Base-by-base conservation (phyloP, 2,329 filamentous ascomycete genomes). In the Trichoderma afroharzianum region DNA sequence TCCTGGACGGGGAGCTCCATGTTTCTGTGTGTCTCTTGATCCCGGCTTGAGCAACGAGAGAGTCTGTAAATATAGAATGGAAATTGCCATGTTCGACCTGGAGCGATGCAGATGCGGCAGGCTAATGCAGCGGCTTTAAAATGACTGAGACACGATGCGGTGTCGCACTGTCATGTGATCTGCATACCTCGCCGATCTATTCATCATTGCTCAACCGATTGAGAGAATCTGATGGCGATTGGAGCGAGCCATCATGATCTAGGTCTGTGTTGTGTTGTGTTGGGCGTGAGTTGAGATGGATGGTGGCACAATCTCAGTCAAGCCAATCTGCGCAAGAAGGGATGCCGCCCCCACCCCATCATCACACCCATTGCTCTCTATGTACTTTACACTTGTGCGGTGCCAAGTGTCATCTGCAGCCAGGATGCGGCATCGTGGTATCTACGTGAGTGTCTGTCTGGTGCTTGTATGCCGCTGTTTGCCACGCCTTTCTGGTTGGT, bases 141-240 rank as follows among this genome's bases (percentile, higher is more conserved):
- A 33, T 61, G 55, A 68, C n/a, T 59, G 66, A 68, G 53, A 68
- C 33, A 68, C 4, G 36, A 68, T 58, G 66, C 53, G 36, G 36
- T 47, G 66, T 61, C 55, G 66, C 55, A 68, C 64, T 43, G 28
- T 68, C 66, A 68, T 59, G 66, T 68, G 66, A 68, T 47, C 5
- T 43, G 24, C 63, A 58, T 58, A 43, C 33, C 50, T 67, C 33
- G 18, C 33, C 12, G 32, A 58, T 57, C 50, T 30, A 21, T 26
- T 26, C 63, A 58, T 21, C 58, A 50, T 21, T n/a, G 7, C 14
- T 6, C 18, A 58, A n/a, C 43, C 28, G 50, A 43, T 30, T n/a
- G 21, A 8, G 21, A 18, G 33, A 67, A n/a, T n/a, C 14, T 58
- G 53, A 30, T 43, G 61, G 36, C 8, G 7, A 30, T 63, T 63